These are phyloP conservation scores for Vigna unguiculata DNA, from an alignment of 306 rosid species.

Conservation along the genomic window DNA sequence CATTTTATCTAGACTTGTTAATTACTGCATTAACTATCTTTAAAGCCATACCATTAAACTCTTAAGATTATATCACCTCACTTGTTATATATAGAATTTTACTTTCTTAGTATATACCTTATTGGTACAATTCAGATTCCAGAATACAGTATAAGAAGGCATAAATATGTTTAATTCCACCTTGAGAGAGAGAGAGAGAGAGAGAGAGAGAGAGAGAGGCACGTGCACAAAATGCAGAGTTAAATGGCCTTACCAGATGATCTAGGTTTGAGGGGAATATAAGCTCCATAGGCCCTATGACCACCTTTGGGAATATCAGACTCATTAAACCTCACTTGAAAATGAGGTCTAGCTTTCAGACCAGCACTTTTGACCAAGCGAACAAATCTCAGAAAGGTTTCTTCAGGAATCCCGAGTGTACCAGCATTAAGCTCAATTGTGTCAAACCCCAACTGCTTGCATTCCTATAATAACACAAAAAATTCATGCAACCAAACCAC, in stretches of 20 bases:
- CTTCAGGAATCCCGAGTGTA: slow-evolving; percentile 83
- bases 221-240: background rate
- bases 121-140: slow-evolving; percentile 16
- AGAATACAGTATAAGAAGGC: slow-evolving; percentile 13
- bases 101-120: background rate
- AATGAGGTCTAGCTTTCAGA: slow-evolving; percentile 75
- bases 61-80: background rate
- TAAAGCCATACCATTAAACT: too few species aligned
- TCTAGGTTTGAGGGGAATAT: slow-evolving; percentile 67
- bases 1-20: background rate
- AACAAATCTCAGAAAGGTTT: slow-evolving; percentile 76
- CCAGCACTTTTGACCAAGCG: slow-evolving; percentile 85
- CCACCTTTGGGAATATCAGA: slow-evolving; percentile 77
- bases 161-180: slow-evolving; percentile 6
- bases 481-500: slow-evolving; percentile 10
- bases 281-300: slow-evolving; percentile 89
- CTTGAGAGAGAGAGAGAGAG: slow-evolving; percentile 21
- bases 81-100: background rate
- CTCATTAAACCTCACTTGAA: slow-evolving; percentile 74
- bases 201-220: background rate
- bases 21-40: background rate
- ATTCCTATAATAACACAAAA: slow-evolving; percentile 59
- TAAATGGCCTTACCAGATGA: slow-evolving; percentile 67
- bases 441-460: slow-evolving; percentile 89
- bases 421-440: slow-evolving; percentile 78